Evolutionary conservation across 345 rosid species (phyloP).

Genomic region (Psidium friedrichsthalianum): DNA sequence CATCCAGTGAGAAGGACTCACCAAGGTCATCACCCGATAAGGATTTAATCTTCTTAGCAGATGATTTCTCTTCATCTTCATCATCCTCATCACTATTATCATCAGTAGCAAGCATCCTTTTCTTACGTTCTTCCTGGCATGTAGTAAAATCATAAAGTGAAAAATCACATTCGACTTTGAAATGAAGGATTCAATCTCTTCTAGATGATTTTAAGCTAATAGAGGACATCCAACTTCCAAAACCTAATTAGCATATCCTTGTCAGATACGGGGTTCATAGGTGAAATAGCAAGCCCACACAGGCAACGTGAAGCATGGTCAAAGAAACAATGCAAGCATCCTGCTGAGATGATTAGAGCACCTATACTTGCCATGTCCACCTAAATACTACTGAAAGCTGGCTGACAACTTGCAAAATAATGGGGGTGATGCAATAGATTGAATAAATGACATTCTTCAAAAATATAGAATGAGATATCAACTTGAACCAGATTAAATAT

Average conservation of each 20-base stretch:
- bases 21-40: conserved; percentile 89
- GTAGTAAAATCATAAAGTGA: background rate
- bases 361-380: background rate
- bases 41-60: conserved; percentile 22
- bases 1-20: conserved; percentile 67
- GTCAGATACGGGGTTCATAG: background rate
- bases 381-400: background rate
- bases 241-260: background rate
- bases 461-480: background rate
- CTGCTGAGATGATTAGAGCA: background rate
- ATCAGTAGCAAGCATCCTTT: conserved; percentile 67
- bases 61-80: conserved; percentile 32
- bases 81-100: conserved; percentile 71
- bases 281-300: background rate
- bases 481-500: background rate
- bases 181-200: background rate
- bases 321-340: background rate
- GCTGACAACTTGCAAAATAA: background rate
- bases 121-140: conserved; percentile 71
- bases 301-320: background rate
- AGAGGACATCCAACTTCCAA: background rate
- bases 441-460: background rate
- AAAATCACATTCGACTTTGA: background rate
- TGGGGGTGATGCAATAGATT: background rate
- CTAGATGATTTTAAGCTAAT: background rate